Base-by-base conservation (phyloP, 805 yeast genomes). In the Kazachstania psychrophila region DNA sequence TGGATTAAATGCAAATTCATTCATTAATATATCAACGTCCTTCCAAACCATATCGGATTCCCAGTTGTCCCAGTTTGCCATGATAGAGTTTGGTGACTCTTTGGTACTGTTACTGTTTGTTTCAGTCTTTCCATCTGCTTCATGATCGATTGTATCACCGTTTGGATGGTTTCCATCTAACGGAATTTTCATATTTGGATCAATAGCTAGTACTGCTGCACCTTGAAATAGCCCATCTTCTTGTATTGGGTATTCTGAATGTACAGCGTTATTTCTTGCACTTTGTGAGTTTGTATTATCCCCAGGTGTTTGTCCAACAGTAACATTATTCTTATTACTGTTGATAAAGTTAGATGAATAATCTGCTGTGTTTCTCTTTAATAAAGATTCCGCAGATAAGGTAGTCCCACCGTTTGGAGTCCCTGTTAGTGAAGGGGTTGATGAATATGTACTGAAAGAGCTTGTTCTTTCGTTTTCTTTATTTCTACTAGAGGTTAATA, bases 1-100 rank as follows among this genome's bases (percentile, higher is more conserved):
- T 3, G 85, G 77, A 46, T 82, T 84, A 64, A 86, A 86, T 5
- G 95, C 96, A 60, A 85, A 86, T 52, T 85, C 94, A 52, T 82
- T 84, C 95, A 86, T 84, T 40, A 86, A 82, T 33, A 84, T 69
- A 45, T 85, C 94, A 20, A 86, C 88, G 52, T 86, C 94, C 51
- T 79, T 81, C 87, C 70, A 66, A 2, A 66, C 60, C 52, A 62
- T 54, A 26, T 65, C 70, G 14, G 62, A 61, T 14, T 63, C 60
- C 70, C 70, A 65, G 31, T 64, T 65, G 40, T 64, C 70, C 51
- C 60, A 59, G 10, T 56, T 52, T 18, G 62, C 68, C 42, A 61
- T 42, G 10, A 61, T 38, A 3, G 50, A 40, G 25, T 40, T 44
- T 6, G 62, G 58, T 3, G 60, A 55, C 38, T 48, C 49, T 10